A percentile compares a stretch with the other conserved stretches of the same genome.
These are phyloP conservation scores for Tylopilus balloui DNA, from an alignment of 768 basidiomycete species.

Conservation along the genomic window DNA sequence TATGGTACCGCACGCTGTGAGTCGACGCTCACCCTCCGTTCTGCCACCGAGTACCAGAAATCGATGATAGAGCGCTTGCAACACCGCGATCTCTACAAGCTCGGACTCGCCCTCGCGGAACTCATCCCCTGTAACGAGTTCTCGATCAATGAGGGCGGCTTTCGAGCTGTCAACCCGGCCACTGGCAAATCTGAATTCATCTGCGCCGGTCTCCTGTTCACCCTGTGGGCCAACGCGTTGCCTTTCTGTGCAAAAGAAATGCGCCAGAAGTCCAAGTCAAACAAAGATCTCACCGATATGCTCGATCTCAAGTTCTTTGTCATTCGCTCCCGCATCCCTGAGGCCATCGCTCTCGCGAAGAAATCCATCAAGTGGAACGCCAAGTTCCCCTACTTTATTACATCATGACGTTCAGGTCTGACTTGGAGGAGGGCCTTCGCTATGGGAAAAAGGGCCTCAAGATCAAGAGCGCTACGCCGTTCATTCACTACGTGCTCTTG, in stretches of 20 bases:
- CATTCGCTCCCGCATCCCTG: constrained; percentile 43
- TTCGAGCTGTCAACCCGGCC: constrained; percentile 40
- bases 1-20: constrained; percentile 51
- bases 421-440: constrained; percentile 49
- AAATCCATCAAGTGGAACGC: constrained; percentile 51
- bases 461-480: constrained; percentile 49
- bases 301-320: constrained; percentile 59
- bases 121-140: constrained; percentile 56
- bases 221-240: constrained; percentile 52
- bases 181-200: constrained; percentile 40
- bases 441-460: constrained; percentile 65
- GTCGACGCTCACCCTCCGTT: constrained; percentile 38
- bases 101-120: constrained; percentile 46
- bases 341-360: constrained; percentile 46
- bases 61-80: constrained; percentile 49
- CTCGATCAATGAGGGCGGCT: constrained; percentile 53
- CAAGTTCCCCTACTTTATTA: constrained; percentile 61
- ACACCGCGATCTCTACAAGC: constrained; percentile 44
- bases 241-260: constrained; percentile 57
- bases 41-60: constrained; percentile 42
- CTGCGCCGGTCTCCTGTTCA: constrained; percentile 56
- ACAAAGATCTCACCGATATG: constrained; percentile 54
- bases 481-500: constrained; percentile 52
- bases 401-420: constrained; percentile 47
- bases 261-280: constrained; percentile 40